A percentile compares a stretch with the other conserved stretches of the same genome.
Conservation (phyloP, 208 protist species). For the Strigomonas culicis region DNA sequence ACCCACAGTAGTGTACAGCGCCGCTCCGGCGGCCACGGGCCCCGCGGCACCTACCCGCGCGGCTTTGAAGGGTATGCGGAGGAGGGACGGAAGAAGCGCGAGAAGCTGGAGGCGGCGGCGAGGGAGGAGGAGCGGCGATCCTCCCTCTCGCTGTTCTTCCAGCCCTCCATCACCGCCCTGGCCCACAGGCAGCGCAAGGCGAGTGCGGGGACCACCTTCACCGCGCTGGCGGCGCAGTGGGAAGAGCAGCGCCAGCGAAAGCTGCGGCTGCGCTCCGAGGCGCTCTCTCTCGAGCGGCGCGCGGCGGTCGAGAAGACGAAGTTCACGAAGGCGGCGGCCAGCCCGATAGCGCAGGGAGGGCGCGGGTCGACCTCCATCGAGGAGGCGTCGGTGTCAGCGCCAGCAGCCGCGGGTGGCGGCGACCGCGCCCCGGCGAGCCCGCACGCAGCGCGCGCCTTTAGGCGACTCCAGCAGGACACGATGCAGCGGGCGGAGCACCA, state of each 20-base stretch:
- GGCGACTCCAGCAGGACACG: slow-evolving; percentile 13
- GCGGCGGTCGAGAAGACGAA: not conserved
- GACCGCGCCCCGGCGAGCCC: not conserved
- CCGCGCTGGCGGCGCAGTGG: not conserved
- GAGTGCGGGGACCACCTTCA: too few relatives aligned
- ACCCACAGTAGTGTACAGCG: not conserved
- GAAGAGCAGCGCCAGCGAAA: not conserved
- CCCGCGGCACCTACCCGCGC: slow-evolving; percentile 9
- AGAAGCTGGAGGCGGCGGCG: slow-evolving; percentile 18
- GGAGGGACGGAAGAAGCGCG: slow-evolving; percentile 30
- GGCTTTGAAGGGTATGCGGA: slow-evolving; percentile 33
- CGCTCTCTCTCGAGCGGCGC: too few relatives aligned
- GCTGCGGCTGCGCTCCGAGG: too few relatives aligned
- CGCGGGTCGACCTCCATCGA: not conserved
- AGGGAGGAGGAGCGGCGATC: slow-evolving; percentile 4
- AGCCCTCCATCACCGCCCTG: not conserved
- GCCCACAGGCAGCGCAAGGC: too few relatives aligned
- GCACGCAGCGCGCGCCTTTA: slow-evolving; percentile 9
- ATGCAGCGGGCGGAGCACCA: slow-evolving; percentile 18
- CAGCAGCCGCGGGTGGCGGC: not conserved
- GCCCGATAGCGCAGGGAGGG: not conserved
- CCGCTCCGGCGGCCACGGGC: not conserved
- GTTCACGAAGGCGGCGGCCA: too few relatives aligned
- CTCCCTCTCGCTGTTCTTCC: not conserved
- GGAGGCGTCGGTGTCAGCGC: not conserved